These are phyloP conservation scores for Margaritispora aquatica DNA, from an alignment of 495 filamentous ascomycete species.

Conservation along the genomic window DNA sequence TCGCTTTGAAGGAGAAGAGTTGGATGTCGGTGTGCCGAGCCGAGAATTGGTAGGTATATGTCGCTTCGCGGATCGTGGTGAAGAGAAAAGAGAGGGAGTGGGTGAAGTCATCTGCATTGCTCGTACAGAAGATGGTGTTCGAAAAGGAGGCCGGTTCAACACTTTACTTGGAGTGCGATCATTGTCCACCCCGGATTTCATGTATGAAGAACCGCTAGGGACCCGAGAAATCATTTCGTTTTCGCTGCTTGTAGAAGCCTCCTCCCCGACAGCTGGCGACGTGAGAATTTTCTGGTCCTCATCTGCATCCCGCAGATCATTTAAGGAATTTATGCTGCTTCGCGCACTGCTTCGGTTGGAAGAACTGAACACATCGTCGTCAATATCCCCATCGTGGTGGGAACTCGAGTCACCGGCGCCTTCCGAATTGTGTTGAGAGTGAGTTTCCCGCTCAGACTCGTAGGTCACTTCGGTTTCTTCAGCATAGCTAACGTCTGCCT, in stretches of 20 bases:
- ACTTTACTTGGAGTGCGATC: conserved; percentile 29
- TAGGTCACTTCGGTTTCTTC: conserved; percentile 17
- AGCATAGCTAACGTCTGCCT: conserved; percentile 15
- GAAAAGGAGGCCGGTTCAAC: conserved; percentile 42
- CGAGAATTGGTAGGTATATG: conserved; percentile 42
- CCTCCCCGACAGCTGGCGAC: conserved; percentile 21
- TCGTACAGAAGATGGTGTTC: conserved; percentile 68
- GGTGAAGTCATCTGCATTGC: conserved; percentile 75
- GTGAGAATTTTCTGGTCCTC: conserved; percentile 14
- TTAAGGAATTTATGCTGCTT: conserved; percentile 21
- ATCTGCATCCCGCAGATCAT: conserved; percentile 10
- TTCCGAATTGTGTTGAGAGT: conserved; percentile 1
- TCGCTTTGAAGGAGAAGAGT: conserved; percentile 33
- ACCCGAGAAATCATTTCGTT: conserved; percentile 20
- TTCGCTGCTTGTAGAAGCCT: conserved; percentile 12
- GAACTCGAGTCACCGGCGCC: conserved; percentile 23
- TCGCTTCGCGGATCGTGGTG: conserved; percentile 38
- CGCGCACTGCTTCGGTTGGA: conserved; percentile 42
- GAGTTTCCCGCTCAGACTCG: conserved; percentile 9
- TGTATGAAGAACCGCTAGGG: conserved; percentile 21
- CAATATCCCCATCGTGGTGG: conserved; percentile 38
- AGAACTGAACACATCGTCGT: conserved; percentile 46
- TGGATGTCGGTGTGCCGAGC: conserved; percentile 40
- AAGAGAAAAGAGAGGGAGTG: conserved; percentile 41
- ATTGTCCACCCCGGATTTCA: conserved; percentile 7